These are phyloP conservation scores for Monilinia fructicola DNA, from an alignment of 2,329 filamentous ascomycete species.

Conservation along the genomic window DNA sequence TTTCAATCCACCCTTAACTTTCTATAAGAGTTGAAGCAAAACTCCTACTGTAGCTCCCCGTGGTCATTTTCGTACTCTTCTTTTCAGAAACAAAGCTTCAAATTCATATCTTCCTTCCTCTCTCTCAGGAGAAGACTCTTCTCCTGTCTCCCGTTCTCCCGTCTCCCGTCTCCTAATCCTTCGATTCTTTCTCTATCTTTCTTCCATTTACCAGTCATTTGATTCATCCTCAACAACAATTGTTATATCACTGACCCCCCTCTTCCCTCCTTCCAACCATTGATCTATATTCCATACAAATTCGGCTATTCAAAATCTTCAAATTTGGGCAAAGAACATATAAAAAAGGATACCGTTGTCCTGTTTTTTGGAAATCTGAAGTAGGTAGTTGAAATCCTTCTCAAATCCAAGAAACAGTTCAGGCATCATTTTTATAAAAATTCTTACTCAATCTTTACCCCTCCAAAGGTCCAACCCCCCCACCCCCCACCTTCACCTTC, in stretches of 20 bases:
- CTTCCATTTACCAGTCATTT: neutral
- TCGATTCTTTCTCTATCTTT: neutral
- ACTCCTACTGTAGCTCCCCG: too few species aligned
- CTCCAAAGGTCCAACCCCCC: too few species aligned
- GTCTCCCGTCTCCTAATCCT: too few species aligned
- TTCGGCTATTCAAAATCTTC: neutral
- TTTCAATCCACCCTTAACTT: too few species aligned
- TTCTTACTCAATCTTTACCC: constrained; percentile 19
- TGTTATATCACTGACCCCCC: neutral
- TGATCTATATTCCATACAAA: neutral
- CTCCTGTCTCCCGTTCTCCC: too few species aligned
- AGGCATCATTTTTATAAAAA: neutral
- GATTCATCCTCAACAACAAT: neutral
- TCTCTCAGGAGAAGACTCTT: too few species aligned
- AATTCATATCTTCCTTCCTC: too few species aligned
- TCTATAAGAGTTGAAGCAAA: too few species aligned
- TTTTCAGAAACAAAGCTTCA: neutral
- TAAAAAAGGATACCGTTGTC: neutral
- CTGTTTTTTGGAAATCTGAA: constrained; percentile 15
- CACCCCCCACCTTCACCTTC: constrained; percentile 13
- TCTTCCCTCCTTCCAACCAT: too few species aligned
- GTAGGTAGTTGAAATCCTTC: constrained; percentile 20
- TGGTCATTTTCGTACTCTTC: too few species aligned
- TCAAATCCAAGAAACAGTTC: constrained; percentile 12
- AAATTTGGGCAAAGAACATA: neutral